Base-by-base conservation (phyloP, 192 early-diverging fungal genomes). In the Podila horticola region DNA sequence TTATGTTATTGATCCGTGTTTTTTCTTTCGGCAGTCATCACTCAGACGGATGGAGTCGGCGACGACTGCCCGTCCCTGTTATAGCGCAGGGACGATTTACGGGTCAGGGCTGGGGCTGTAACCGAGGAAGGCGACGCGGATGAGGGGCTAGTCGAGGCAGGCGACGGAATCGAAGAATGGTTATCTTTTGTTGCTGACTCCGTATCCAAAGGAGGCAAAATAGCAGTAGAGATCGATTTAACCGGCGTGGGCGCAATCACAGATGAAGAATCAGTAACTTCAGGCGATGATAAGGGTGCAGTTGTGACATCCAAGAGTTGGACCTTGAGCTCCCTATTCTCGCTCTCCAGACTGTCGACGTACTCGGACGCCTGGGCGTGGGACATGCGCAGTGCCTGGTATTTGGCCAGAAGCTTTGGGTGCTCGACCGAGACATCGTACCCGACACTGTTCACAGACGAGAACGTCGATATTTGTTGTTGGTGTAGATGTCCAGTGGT, bases 331-430 rank as follows among this genome's bases (percentile, higher is more conserved):
- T 79, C 69, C 20, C 49, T 58, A 34, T 67, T 79, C 57, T 79
- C 69, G 22, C 48, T 61, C 49, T 79, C 75, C 28, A 71, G 64
- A 6, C 4, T 17, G 6, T 41, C 48, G 50, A 79, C 12, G 26
- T 67, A 79, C 58, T 71, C 75, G 36, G 75, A 67, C 4, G 69
- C 75, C 49, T 67, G 65, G 26, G 75, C 69, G 29, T 71, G 69
- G 24, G 50, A 48, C 49, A 67, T 52, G 12, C 59, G 55, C 10
- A 71, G 64, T 48, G 69, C 75, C 26, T 79, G 75, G 51, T 72
- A 71, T 17, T 60, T 55, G 22, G 64, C 58, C 0, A 79, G 17
- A 1, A 79, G 58, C 36, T 79, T 79, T 2, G 68, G 69, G 33
- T 79, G 75, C 51, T 71, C 69, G n/a, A 61, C 10, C 3, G 64